Evolutionary conservation across 352 stramenopile genomes (phyloP).

Genomic region (Phytophthora brassicae): DNA sequence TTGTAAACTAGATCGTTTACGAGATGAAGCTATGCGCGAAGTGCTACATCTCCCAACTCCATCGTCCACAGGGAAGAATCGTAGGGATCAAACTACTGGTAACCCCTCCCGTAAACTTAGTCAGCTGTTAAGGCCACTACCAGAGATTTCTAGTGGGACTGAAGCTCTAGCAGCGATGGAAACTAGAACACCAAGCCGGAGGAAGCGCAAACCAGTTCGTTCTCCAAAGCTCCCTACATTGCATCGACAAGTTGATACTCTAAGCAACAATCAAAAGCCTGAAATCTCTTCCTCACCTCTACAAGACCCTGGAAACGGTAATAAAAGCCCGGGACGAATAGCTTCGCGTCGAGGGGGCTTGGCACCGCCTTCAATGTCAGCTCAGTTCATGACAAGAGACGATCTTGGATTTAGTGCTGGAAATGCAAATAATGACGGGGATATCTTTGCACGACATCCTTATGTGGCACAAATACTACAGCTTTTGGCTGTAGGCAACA

Average conservation of each 20-base stretch:
- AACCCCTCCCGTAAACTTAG: slow-evolving; percentile 20
- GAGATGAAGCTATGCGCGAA: slow-evolving; percentile 62
- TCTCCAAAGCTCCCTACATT: slow-evolving; percentile 19
- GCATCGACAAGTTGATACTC: neutral
- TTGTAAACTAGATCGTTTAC: slow-evolving; percentile 63
- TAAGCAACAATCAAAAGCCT: slow-evolving; percentile 8
- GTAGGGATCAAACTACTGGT: neutral
- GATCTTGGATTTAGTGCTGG: slow-evolving; percentile 5
- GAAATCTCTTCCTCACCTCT: neutral
- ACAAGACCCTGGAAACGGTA: neutral
- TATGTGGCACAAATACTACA: slow-evolving; percentile 51
- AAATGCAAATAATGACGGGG: slow-evolving; percentile 17
- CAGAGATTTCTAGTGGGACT: neutral
- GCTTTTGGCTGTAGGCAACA: slow-evolving; percentile 20
- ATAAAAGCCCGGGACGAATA: slow-evolving; percentile 8
- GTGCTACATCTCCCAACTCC: slow-evolving; percentile 32
- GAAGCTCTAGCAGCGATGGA: neutral
- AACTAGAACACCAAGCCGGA: neutral
- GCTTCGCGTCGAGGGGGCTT: slow-evolving; percentile 20
- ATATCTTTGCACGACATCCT: slow-evolving; percentile 43
- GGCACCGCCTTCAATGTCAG: neutral
- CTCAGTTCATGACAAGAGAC: slow-evolving; percentile 11
- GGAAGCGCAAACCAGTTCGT: slow-evolving; percentile 14
- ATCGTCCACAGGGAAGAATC: neutral
- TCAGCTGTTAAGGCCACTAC: slow-evolving; percentile 18